Conservation (phyloP, 306 rosid genomes). For the Vigna radiata region DNA sequence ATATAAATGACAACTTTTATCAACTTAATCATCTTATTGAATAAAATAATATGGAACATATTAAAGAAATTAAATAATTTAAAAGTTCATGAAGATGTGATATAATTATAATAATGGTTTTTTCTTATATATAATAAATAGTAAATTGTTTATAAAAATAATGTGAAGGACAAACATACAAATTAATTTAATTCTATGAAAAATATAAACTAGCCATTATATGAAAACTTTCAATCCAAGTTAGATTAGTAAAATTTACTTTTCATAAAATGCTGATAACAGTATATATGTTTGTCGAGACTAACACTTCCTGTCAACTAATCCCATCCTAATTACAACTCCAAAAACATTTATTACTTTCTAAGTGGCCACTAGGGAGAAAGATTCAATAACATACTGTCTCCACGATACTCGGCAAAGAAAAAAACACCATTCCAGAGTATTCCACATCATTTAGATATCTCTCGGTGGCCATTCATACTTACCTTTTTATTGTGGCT, state of each 20-base stretch:
- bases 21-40: not conserved
- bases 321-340: not conserved
- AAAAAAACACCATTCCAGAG: constrained; percentile 29
- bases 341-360: constrained; percentile 19
- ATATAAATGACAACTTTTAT: not conserved
- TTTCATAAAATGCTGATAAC: not conserved
- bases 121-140: not conserved
- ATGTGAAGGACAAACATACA: not conserved
- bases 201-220: not conserved
- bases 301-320: not conserved
- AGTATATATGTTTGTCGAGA: not conserved
- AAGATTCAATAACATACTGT: constrained; percentile 23
- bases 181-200: not conserved
- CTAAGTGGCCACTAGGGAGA: constrained; percentile 3
- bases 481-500: constrained; percentile 53
- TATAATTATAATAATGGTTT: not conserved
- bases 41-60: not conserved
- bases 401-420: constrained; percentile 32
- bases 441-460: constrained; percentile 27
- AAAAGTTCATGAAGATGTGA: not conserved
- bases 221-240: not conserved
- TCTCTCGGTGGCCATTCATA: constrained; percentile 36
- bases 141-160: not conserved
- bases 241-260: not conserved
- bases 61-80: not conserved